Base-by-base conservation (phyloP, 179 eudicot species). In the Beta corolliflora region DNA sequence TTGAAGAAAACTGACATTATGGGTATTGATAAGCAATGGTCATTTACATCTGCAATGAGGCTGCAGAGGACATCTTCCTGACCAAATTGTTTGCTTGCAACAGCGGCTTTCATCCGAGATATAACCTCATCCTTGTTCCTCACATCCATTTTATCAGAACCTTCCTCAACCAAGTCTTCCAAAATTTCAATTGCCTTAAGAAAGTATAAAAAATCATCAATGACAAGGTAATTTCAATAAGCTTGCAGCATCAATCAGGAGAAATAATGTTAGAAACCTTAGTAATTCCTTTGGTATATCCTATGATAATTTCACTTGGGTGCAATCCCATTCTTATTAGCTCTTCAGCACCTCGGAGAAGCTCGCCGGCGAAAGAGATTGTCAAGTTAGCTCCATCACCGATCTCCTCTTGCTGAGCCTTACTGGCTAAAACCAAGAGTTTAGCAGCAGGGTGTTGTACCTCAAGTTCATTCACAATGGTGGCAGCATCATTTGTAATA, bases 371-470 rank as follows among this genome's bases (percentile, higher is more conserved):
- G 88, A 95, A 95, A 31, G 99, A 94, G 60, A 95, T 86, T 0
- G 95, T 89, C 87, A 95, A 83, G 85, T 95, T 95, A 41, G 99
- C 97, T 84, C 98, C 99, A 86, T 95, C 99, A 4, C 99, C 98
- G 60, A 95, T 92, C 86, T 95, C 99, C 81, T 92, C 97, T 71
- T 94, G 98, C 85, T 95, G 98, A 53, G 99, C 97, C 84, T 94
- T 95, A 46, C 92, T 94, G 52, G 94, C 98, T 86, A 94, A 86
- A 80, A 94, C 99, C 89, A 95, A 85, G 76, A 95, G 23, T 86
- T 95, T 95, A 81, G 99, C 98, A 0, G 99, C 99, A 79, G 99
- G 99, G 79, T 95, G 99, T 86, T 95, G 99, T 74, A 95, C 89
- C 87, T 95, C 99, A 23, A 94, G 95, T 87, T 95, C 98, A 89